These are phyloP conservation scores for Sphaerulina populicola DNA, from an alignment of 2,329 filamentous ascomycete species.

Conservation along the genomic window DNA sequence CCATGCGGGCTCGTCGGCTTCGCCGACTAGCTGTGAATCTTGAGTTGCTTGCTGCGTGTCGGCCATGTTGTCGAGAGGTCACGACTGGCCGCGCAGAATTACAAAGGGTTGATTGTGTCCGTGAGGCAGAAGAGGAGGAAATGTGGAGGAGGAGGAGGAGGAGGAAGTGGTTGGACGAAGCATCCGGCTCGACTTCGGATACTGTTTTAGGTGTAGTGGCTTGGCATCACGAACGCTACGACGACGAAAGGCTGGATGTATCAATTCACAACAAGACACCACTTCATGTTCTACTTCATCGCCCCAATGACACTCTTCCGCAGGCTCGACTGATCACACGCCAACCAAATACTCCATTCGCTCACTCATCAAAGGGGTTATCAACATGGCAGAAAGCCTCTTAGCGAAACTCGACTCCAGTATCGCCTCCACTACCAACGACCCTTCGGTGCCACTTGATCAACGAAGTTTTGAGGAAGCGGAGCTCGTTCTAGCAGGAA, in stretches of 20 bases:
- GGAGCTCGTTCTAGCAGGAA: constrained; percentile 38
- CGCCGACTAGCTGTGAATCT: background rate
- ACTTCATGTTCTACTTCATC: too few relatives aligned
- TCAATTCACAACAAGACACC: too few relatives aligned
- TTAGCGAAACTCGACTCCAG: constrained; percentile 14
- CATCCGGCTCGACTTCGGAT: too few relatives aligned
- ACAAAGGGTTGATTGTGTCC: background rate
- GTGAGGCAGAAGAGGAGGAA: background rate
- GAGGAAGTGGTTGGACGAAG: too few relatives aligned
- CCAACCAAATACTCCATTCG: background rate
- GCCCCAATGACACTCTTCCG: background rate
- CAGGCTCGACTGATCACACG: background rate
- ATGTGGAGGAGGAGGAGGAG: too few relatives aligned
- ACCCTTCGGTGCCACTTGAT: constrained; percentile 35
- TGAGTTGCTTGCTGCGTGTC: background rate
- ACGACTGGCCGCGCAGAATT: background rate
- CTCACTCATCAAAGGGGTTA: background rate
- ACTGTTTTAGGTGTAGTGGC: too few relatives aligned
- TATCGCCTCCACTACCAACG: constrained; percentile 14
- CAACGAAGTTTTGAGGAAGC: constrained; percentile 44
- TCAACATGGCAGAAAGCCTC: constrained; percentile 16
- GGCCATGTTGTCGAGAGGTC: background rate
- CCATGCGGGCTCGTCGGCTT: constrained; percentile 14
- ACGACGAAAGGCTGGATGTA: too few relatives aligned
- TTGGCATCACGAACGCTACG: too few relatives aligned